Conservation (phyloP, 768 basidiomycete genomes). For the Tricholoma sp. region DNA sequence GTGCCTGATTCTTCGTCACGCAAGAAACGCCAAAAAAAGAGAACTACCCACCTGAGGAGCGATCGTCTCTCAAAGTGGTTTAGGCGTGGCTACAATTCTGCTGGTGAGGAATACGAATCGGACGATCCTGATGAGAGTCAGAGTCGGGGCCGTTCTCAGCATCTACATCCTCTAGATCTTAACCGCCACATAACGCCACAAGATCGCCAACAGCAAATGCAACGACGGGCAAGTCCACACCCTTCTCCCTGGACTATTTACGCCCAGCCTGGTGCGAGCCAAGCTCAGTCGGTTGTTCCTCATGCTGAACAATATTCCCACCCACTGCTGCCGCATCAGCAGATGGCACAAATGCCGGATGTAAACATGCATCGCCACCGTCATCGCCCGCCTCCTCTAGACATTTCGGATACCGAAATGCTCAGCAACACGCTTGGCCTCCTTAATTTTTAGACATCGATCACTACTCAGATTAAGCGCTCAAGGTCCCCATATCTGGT, state of each 20-base stretch:
- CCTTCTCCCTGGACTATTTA: background rate
- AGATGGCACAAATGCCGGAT: background rate
- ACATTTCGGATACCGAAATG: background rate
- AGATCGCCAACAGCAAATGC: background rate
- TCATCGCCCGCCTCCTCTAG: background rate
- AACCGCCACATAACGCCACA: background rate
- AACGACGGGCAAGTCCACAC: background rate
- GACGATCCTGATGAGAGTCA: background rate
- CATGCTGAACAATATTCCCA: background rate
- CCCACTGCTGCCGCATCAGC: background rate
- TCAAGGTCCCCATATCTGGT: background rate
- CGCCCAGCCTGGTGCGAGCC: background rate
- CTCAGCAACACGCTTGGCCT: background rate
- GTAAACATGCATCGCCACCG: background rate
- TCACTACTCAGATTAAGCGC: background rate
- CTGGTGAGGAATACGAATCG: background rate
- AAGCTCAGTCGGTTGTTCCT: background rate
- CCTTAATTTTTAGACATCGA: background rate
- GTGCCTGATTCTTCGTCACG: background rate
- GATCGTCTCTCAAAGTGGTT: conserved; percentile 12
- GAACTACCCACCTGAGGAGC: background rate
- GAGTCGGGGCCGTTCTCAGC: background rate
- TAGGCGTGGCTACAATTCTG: background rate
- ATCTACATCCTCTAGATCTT: background rate
- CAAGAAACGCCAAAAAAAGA: background rate